Evolutionary conservation across 768 basidiomycete genomes (phyloP).

Genomic region (Sarcodon sp.): DNA sequence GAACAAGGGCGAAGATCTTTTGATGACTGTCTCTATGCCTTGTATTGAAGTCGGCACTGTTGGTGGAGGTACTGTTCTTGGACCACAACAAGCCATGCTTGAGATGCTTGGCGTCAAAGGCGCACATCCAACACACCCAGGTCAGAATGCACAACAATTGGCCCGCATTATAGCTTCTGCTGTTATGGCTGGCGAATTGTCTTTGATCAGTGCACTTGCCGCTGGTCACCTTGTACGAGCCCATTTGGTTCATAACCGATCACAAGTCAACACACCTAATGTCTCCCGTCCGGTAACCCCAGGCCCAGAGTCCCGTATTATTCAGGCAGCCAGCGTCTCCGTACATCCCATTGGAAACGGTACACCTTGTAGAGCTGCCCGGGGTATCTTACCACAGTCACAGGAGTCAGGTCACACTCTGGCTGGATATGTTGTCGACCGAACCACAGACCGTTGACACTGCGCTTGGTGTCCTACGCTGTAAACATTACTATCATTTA

Average conservation of each 20-base stretch:
- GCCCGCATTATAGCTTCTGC: slow-evolving; percentile 84
- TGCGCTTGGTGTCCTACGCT: too few relatives aligned
- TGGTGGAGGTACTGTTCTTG: slow-evolving; percentile 90
- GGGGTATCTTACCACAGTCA: background rate
- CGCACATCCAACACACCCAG: slow-evolving; percentile 77
- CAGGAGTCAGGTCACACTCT: too few relatives aligned
- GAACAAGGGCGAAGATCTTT: slow-evolving; percentile 81
- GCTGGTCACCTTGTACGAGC: slow-evolving; percentile 92
- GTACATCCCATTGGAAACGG: background rate
- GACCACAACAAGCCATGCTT: slow-evolving; percentile 80
- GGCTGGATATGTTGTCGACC: too few relatives aligned
- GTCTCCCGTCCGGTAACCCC: slow-evolving; percentile 49
- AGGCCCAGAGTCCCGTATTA: slow-evolving; percentile 16
- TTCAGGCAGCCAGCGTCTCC: background rate
- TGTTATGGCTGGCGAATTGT: slow-evolving; percentile 97
- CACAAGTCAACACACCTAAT: slow-evolving; percentile 64
- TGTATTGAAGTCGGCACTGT: slow-evolving; percentile 98
- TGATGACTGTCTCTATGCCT: slow-evolving; percentile 96
- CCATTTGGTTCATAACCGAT: slow-evolving; percentile 87
- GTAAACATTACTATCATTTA: too few relatives aligned
- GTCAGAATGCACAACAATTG: slow-evolving; percentile 79
- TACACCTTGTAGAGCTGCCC: background rate
- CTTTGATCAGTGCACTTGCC: slow-evolving; percentile 82
- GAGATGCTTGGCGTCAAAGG: slow-evolving; percentile 92
- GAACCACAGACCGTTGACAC: too few relatives aligned